Conservation (phyloP, 495 filamentous ascomycete genomes). For the Penicillium arizonense region DNA sequence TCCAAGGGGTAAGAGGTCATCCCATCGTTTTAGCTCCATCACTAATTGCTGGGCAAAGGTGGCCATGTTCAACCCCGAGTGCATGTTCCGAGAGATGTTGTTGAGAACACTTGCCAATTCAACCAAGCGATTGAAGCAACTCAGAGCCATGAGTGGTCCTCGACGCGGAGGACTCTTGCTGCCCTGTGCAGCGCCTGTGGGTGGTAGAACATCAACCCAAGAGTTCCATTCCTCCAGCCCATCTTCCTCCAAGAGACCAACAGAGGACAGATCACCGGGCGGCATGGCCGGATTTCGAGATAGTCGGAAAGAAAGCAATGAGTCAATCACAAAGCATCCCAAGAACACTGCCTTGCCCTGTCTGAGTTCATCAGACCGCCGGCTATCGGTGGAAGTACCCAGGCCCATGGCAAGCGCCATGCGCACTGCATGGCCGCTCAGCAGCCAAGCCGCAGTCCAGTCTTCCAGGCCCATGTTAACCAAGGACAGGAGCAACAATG, state of each 20-base stretch:
- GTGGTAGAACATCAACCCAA: conserved; percentile 57
- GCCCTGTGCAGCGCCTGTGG: conserved; percentile 26
- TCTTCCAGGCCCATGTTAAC: conserved; percentile 57
- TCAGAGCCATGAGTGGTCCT: conserved; percentile 56
- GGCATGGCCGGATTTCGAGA: conserved; percentile 52
- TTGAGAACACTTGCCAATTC: conserved; percentile 49
- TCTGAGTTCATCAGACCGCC: conserved; percentile 38
- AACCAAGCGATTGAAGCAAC: conserved; percentile 59
- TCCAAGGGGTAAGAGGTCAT: conserved; percentile 39
- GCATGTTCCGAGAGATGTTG: conserved; percentile 37
- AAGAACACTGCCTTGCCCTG: conserved; percentile 53
- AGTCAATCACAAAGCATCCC: conserved; percentile 67
- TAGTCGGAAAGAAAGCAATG: conserved; percentile 57
- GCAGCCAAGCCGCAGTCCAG: conserved; percentile 56
- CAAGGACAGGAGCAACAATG: conserved; percentile 59
- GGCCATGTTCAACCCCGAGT: conserved; percentile 30
- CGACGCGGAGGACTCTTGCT: conserved; percentile 39
- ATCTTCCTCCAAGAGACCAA: conserved; percentile 56
- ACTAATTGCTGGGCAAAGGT: conserved; percentile 41
- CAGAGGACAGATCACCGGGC: conserved; percentile 40
- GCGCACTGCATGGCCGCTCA: conserved; percentile 61
- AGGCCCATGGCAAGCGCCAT: conserved; percentile 52
- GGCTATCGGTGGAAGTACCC: conserved; percentile 25
- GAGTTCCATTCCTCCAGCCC: conserved; percentile 73
- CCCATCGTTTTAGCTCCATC: conserved; percentile 40